Evolutionary conservation across 2,329 filamentous ascomycete species (phyloP), one percentile per base, ranked within the genome.

Genomic region (Alternaria triticimaculans): DNA sequence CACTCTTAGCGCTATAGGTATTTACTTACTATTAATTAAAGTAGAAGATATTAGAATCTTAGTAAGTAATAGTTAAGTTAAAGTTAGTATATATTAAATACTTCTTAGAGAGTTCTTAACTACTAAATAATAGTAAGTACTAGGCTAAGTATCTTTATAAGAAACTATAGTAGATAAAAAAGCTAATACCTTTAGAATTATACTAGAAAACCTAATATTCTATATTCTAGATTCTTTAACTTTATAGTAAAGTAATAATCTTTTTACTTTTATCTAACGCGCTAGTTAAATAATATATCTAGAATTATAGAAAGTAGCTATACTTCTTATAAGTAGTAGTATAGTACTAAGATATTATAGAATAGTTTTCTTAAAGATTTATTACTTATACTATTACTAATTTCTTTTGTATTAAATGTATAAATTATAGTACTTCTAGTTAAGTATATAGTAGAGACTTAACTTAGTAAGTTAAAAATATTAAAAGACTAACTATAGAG

Each of bases 11-110:
- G 20, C 58, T 56, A 10, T 21, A 55, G 62, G 60, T n/a, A 10
- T 60, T 49, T 44, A 18, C 21, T 11, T 48, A 20, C 26, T 64
- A 49, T 60, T 18, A 10, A 50, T 69, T 25, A 1, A 37, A 4
- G 37, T 63, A 57, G 25, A 58, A 33, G 59, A 69, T 30, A 50
- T 69, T 15, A 65, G 46, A 9, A 49, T 69, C 26, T 69, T 20
- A 20, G 59, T 3, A 49, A 59, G 53, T 12, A 14, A 63, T 62
- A 15, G 67, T 15, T 5, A 45, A 51, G 61, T 69, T 10, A 64
- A 69, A 65, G 58, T 69, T 57, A 18, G 66, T 66, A 54, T 18
- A 45, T 64, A 48, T 54, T 9, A 5, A 56, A 30, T 25, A 14
- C 18, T 33, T 51, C 18, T 44, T 45, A 28, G 11, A 51, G 5